phyloP scores from a whole-genome alignment of 2,329 filamentous ascomycete species.

The Alternaria consortialis region DNA sequence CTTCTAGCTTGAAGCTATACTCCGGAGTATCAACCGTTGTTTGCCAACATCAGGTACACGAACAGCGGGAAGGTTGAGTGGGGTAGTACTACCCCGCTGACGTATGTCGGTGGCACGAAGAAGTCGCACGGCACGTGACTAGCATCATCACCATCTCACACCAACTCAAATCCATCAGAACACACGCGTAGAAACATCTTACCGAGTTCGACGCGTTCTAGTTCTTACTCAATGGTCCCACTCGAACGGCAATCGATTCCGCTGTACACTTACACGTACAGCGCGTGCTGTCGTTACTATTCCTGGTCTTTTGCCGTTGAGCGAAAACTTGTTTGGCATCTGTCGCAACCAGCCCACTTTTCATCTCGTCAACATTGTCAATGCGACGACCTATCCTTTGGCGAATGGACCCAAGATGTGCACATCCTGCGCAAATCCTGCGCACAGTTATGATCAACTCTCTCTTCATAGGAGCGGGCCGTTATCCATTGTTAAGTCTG shows the following conservation, averaged over 20 bases:
- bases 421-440: background rate
- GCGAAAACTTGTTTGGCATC: conserved; percentile 12
- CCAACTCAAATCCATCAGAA: background rate
- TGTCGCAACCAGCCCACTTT: conserved; percentile 16
- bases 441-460: background rate
- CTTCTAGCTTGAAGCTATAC: background rate
- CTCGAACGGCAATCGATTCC: background rate
- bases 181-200: background rate
- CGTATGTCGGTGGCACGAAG: conserved; percentile 25
- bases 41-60: background rate
- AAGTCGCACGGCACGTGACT: conserved; percentile 28
- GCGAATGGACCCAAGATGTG: background rate
- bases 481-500: background rate
- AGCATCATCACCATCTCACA: conserved; percentile 18
- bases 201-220: background rate
- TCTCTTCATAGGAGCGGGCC: background rate
- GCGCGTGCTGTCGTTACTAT: background rate
- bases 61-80: background rate
- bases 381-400: background rate
- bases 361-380: conserved; percentile 14
- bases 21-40: background rate
- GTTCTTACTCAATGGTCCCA: background rate
- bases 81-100: conserved; percentile 19
- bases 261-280: background rate
- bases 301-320: conserved; percentile 5